A percentile compares a stretch with the other conserved stretches of the same genome.
These are phyloP conservation scores for Picochlorum sp. DNA, from an alignment of 139 green algal species.

Conservation along the genomic window DNA sequence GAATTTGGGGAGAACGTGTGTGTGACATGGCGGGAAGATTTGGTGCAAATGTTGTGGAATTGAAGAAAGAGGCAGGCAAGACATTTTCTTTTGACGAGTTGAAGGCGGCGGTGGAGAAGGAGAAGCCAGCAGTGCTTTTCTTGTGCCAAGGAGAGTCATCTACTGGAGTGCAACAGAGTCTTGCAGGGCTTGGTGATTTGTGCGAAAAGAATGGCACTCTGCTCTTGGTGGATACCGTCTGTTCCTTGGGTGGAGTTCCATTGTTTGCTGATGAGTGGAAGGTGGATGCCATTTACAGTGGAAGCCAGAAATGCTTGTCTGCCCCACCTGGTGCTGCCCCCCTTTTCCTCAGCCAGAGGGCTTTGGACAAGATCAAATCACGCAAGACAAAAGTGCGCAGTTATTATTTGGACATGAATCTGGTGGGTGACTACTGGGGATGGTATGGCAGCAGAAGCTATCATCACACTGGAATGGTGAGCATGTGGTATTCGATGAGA, in stretches of 20 bases:
- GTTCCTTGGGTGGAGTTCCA: constrained; percentile 75
- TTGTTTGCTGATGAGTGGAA: constrained; percentile 47
- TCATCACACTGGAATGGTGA: constrained; percentile 72
- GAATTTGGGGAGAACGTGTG: constrained; percentile 87
- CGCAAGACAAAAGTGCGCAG: constrained; percentile 63
- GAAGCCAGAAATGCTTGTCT: constrained; percentile 82
- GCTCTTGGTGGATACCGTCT: constrained; percentile 90
- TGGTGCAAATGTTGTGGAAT: constrained; percentile 61
- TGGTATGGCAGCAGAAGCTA: constrained; percentile 68
- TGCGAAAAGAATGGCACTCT: constrained; percentile 69
- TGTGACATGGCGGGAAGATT: constrained; percentile 73
- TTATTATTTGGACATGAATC: constrained; percentile 83
- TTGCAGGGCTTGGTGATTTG: constrained; percentile 71
- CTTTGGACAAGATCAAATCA: constrained; percentile 61
- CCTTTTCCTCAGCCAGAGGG: constrained; percentile 61
- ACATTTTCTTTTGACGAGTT: constrained; percentile 59
- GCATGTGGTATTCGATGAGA: constrained; percentile 79
- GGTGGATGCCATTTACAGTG: constrained; percentile 80
- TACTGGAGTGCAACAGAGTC: constrained; percentile 70
- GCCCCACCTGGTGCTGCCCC: constrained; percentile 66
- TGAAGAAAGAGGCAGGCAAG: constrained; percentile 59
- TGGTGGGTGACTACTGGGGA: constrained; percentile 52
- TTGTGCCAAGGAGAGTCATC: constrained; percentile 79
- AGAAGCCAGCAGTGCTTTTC: constrained; percentile 81
- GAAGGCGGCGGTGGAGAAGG: constrained; percentile 45